Base-by-base conservation (phyloP, 148 eudicot species). In the Silene conica region DNA sequence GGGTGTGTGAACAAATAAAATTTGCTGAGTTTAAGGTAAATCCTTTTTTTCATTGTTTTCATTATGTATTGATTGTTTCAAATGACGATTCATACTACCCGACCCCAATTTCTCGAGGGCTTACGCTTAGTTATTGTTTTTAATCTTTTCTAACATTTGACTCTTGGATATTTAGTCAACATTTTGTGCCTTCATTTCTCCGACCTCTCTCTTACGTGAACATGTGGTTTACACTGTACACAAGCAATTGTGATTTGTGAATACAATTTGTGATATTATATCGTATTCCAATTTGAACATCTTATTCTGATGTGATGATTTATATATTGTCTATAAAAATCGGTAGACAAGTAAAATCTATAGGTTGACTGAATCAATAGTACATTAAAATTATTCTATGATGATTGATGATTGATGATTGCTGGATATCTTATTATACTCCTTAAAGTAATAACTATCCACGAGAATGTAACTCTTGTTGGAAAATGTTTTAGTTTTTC, bases 1-100 rank as follows among this genome's bases (percentile, higher is more conserved):
- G 98, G 87, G 79, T 38, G 45, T 77, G 63, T 76, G 80, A 57
- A 56, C 66, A 46, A 23, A 48, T 54, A 52, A 52, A 22, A 50
- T 6, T 41, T 11, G 12, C 23, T 19, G 55, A 50, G 55, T 13
- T 50, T 13, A 9, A 50, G 55, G 55, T 50, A 50, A 13, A 1
- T 50, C 9, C 55, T 11, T 9, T 50, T 50, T 50, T 5, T 50
- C 5, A 5, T 50, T 50, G 55, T 50, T 50, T 50, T 50, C 4
- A 50, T 50, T 50, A 3, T 50, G 55, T 50, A 50, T 11, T 50
- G 16, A 50, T 50, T 12, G 55, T 50, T 50, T 50, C 16, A 50
- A 50, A 50, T 50, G 16, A 50, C 55, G 18, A 50, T 50, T 50
- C 55, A 50, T 50, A 50, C 16, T 13, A 50, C 16, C 15, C 15